phyloP scores from a whole-genome alignment of 805 yeast genomes.

The Nakazawaea molendinolei region DNA sequence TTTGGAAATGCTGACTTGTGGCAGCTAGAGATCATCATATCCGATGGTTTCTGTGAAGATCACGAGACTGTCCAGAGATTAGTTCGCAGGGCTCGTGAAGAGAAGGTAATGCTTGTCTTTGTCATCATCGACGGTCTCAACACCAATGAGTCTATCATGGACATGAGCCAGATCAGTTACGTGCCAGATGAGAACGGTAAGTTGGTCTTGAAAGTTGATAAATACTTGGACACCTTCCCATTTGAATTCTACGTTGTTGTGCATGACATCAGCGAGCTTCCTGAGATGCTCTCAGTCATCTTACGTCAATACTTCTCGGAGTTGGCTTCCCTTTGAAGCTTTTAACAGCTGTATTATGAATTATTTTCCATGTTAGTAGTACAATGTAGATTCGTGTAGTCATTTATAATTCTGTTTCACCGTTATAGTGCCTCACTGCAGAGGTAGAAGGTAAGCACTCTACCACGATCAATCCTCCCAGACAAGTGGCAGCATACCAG shows the following conservation, averaged over 20 bases:
- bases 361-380: no score
- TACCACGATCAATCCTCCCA: slow-evolving; percentile 43
- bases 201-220: slow-evolving; percentile 67
- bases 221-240: slow-evolving; percentile 90
- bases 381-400: no score
- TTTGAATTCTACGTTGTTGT: slow-evolving; percentile 96
- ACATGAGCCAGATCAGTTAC: slow-evolving; percentile 89
- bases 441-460: slow-evolving; percentile 24
- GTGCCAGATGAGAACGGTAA: slow-evolving; percentile 64
- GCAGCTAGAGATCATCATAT: slow-evolving; percentile 88
- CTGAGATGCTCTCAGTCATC: slow-evolving; percentile 83
- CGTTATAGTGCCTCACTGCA: slow-evolving; percentile 3
- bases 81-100: slow-evolving; percentile 88
- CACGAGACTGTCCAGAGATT: slow-evolving; percentile 76
- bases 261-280: slow-evolving; percentile 79
- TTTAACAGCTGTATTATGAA: background rate
- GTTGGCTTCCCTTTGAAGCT: slow-evolving; percentile 29
- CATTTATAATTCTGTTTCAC: no score
- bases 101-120: slow-evolving; percentile 89
- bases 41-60: slow-evolving; percentile 97
- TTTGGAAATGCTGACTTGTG: slow-evolving; percentile 59
- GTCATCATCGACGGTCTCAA: slow-evolving; percentile 88
- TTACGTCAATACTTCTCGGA: slow-evolving; percentile 89
- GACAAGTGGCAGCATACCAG: slow-evolving; percentile 47
- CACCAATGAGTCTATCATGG: slow-evolving; percentile 80